phyloP scores from a whole-genome alignment of 75 land plant species.

The Larix kaempferi region DNA sequence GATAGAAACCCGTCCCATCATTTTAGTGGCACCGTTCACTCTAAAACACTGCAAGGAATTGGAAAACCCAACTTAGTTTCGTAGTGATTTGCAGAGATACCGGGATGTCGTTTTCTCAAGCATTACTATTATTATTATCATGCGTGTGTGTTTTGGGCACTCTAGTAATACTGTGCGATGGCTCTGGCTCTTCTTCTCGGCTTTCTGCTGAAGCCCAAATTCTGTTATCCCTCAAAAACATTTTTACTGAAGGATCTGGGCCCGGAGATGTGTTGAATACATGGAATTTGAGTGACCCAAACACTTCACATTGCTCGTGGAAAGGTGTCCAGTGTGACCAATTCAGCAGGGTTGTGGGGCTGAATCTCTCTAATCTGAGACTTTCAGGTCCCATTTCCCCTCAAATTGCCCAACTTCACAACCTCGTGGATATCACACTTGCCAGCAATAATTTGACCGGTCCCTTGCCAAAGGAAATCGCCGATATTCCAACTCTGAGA shows the following conservation, averaged over 20 bases:
- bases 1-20: too few species aligned
- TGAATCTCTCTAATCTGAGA: conserved; percentile 55
- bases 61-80: too few species aligned
- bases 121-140: too few species aligned
- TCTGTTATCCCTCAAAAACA: conserved; percentile 17
- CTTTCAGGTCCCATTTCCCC: conserved; percentile 46
- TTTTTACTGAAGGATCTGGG: neutral
- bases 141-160: too few species aligned
- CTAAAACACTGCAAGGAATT: too few species aligned
- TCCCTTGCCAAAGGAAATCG: conserved; percentile 31
- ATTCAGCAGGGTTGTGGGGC: conserved; percentile 9
- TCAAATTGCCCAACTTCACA: conserved; percentile 26
- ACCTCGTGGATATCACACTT: conserved; percentile 38
- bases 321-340: conserved; percentile 31
- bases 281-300: conserved; percentile 15
- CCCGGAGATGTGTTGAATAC: conserved; percentile 1
- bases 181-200: neutral
- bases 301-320: conserved; percentile 33
- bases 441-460: conserved; percentile 51
- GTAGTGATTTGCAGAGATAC: too few species aligned
- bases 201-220: conserved; percentile 13
- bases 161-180: too few species aligned
- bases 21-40: too few species aligned
- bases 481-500: conserved; percentile 26
- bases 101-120: too few species aligned